phyloP scores from a whole-genome alignment of 2,329 filamentous ascomycete species.

The Apiospora kogelbergensis region DNA sequence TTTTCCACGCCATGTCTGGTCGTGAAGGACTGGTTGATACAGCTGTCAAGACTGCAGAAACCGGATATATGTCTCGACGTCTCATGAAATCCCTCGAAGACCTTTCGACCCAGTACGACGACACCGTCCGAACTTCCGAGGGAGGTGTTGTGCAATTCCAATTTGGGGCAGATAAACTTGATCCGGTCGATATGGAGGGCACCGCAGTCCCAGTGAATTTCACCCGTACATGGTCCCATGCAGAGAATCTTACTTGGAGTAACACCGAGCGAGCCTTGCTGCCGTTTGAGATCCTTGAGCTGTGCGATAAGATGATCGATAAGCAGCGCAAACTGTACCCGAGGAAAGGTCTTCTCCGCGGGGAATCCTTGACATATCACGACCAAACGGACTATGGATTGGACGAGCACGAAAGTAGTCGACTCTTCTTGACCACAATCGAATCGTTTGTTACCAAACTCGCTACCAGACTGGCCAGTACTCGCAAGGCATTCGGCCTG shows the following conservation, averaged over 20 bases:
- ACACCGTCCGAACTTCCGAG: constrained; percentile 89
- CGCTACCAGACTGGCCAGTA: constrained; percentile 59
- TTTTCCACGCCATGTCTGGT: constrained; percentile 98
- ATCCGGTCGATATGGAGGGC: constrained; percentile 97
- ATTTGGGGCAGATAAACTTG: constrained; percentile 92
- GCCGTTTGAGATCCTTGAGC: constrained; percentile 69
- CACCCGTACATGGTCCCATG: constrained; percentile 83
- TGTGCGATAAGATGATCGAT: constrained; percentile 68
- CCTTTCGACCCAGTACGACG: constrained; percentile 88
- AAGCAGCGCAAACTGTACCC: constrained; percentile 65
- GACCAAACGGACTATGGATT: constrained; percentile 68
- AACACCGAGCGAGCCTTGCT: constrained; percentile 73
- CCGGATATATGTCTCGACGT: constrained; percentile 97
- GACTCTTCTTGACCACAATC: constrained; percentile 79
- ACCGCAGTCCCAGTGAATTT: constrained; percentile 91
- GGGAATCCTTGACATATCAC: constrained; percentile 64
- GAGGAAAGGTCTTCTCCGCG: constrained; percentile 60
- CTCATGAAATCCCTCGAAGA: constrained; percentile 98
- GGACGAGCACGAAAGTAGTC: constrained; percentile 78
- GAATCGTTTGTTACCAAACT: constrained; percentile 66
- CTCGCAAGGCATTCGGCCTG: constrained; percentile 52
- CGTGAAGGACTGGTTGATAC: constrained; percentile 99
- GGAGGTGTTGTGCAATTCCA: constrained; percentile 93
- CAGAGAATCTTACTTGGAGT: constrained; percentile 73
- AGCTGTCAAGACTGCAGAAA: constrained; percentile 97